phyloP scores from a whole-genome alignment of 306 rosid species.

The Luffa aegyptiaca region DNA sequence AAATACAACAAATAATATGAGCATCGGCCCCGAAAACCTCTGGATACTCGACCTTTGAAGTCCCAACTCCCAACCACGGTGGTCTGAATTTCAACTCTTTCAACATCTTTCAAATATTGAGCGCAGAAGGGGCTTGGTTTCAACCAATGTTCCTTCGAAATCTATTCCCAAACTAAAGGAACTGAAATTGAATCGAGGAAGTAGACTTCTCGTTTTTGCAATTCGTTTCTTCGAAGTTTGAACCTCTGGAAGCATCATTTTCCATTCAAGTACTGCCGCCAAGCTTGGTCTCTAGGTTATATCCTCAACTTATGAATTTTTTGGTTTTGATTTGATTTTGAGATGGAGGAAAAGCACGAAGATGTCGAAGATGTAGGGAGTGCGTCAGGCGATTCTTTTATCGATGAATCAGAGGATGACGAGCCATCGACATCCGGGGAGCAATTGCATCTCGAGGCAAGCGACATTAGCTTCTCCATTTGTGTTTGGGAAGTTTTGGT shows the following conservation, averaged over 20 bases:
- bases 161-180: background rate
- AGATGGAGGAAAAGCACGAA: constrained; percentile 52
- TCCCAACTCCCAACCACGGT: background rate
- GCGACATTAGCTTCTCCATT: constrained; percentile 6
- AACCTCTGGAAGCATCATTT: background rate
- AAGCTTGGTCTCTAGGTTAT: background rate
- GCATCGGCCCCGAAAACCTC: background rate
- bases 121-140: background rate
- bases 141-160: background rate
- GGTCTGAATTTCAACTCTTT: constrained; percentile 1
- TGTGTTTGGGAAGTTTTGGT: background rate
- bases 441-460: constrained; percentile 42
- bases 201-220: background rate
- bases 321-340: constrained; percentile 15
- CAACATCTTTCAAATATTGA: background rate
- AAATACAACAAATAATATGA: background rate
- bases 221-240: background rate
- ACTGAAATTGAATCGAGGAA: background rate
- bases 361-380: constrained; percentile 48
- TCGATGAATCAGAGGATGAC: constrained; percentile 54
- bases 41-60: background rate
- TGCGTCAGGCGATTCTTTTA: constrained; percentile 50
- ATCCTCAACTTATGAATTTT: background rate
- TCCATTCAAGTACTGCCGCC: background rate
- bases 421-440: constrained; percentile 52